Evolutionary conservation across 371 early-diverging fungal genomes (phyloP).

Genomic region (Neoconidiobolus thromboides): DNA sequence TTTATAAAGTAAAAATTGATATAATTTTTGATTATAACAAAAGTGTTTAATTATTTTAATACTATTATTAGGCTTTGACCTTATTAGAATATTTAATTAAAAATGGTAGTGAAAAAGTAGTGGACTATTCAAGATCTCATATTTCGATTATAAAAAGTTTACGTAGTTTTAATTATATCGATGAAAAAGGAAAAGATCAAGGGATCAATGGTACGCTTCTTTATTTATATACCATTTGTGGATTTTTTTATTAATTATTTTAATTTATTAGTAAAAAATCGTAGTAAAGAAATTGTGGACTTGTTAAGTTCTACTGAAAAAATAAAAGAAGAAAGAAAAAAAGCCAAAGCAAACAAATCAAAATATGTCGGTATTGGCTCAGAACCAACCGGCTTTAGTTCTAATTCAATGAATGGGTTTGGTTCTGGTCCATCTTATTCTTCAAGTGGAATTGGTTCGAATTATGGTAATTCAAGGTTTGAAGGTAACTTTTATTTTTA

Average conservation of each 20-base stretch:
- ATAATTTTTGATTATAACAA: background rate
- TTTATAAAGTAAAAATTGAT: slow-evolving; percentile 60
- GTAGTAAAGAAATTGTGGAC: slow-evolving; percentile 77
- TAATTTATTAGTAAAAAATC: slow-evolving; percentile 45
- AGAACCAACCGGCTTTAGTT: slow-evolving; percentile 18
- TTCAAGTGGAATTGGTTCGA: background rate
- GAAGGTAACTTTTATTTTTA: background rate
- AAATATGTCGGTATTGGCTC: slow-evolving; percentile 68
- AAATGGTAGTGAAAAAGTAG: slow-evolving; percentile 83
- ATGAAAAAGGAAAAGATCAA: slow-evolving; percentile 89
- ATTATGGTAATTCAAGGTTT: background rate
- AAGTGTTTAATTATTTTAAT: background rate
- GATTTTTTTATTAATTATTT: background rate
- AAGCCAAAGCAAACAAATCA: slow-evolving; percentile 65
- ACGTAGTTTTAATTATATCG: slow-evolving; percentile 59
- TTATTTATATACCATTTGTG: background rate
- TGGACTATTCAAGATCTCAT: slow-evolving; percentile 67
- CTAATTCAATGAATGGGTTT: slow-evolving; percentile 4
- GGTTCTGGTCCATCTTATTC: background rate
- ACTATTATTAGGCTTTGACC: slow-evolving; percentile 44
- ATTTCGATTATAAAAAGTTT: slow-evolving; percentile 70
- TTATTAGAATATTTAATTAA: slow-evolving; percentile 85
- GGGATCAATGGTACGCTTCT: slow-evolving; percentile 66
- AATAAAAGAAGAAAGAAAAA: slow-evolving; percentile 66
- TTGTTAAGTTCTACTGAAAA: slow-evolving; percentile 50